phyloP scores from a whole-genome alignment of 305 asterid genomes.

The Galium porrigens region DNA sequence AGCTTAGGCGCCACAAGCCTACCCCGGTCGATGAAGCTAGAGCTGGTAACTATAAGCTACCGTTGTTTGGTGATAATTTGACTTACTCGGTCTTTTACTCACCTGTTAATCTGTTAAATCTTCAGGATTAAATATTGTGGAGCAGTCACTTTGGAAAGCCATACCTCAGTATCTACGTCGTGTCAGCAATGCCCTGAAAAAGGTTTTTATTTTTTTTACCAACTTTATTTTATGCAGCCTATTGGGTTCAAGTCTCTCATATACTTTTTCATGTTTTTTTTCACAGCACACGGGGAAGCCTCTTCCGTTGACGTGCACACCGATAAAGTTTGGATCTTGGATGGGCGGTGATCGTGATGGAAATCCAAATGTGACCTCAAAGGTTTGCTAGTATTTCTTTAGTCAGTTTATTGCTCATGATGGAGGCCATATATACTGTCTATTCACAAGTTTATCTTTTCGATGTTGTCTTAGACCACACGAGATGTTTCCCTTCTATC shows the following conservation, averaged over 20 bases:
- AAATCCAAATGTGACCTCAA: slow-evolving; percentile 93
- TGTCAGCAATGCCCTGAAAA: slow-evolving; percentile 79
- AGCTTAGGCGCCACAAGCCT: slow-evolving; percentile 92
- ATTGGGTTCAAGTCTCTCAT: slow-evolving; percentile 2
- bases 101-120: slow-evolving; percentile 13
- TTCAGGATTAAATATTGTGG: slow-evolving; percentile 82
- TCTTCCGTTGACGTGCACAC: slow-evolving; percentile 91
- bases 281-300: slow-evolving; percentile 85
- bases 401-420: no score
- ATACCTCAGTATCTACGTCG: slow-evolving; percentile 91
- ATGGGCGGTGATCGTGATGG: slow-evolving; percentile 99
- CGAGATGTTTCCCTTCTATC: slow-evolving; percentile 78
- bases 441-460: slow-evolving; percentile 7
- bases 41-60: slow-evolving; percentile 43
- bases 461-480: slow-evolving; percentile 51
- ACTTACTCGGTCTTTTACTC: slow-evolving; percentile 11
- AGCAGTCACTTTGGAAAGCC: slow-evolving; percentile 96
- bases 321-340: slow-evolving; percentile 97
- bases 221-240: slow-evolving; percentile 9
- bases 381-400: slow-evolving; percentile 19
- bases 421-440: slow-evolving; percentile 9
- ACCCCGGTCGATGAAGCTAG: slow-evolving; percentile 99
- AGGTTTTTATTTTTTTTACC: slow-evolving; percentile 34
- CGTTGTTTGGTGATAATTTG: slow-evolving; percentile 6
- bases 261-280: slow-evolving; percentile 13